phyloP scores from a whole-genome alignment of 176 grass and related monocot species.

The Canna indica region DNA sequence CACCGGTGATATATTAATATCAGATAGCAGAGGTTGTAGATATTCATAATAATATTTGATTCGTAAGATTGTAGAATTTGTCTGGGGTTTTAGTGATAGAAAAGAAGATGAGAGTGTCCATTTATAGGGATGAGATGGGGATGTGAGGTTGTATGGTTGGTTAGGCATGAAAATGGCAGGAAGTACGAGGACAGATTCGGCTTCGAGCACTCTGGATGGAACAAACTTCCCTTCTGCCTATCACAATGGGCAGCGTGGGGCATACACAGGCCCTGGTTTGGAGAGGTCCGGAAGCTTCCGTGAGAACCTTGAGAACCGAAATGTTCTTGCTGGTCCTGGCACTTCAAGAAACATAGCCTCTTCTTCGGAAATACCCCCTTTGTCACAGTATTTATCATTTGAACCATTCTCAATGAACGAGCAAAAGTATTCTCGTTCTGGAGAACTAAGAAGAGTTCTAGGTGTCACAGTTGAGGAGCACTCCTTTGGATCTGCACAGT shows the following conservation, averaged over 20 bases:
- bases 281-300: conserved; percentile 35
- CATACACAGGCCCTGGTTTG: conserved; percentile 6
- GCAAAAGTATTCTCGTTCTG: conserved; percentile 41
- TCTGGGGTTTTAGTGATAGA: neutral
- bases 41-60: no score
- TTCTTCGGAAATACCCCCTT: conserved; percentile 24
- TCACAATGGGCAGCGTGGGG: conserved; percentile 24
- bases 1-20: no score
- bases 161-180: conserved; percentile 30
- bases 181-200: conserved; percentile 11
- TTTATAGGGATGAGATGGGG: neutral
- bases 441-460: conserved; percentile 48
- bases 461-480: conserved; percentile 42
- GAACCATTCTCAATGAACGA: conserved; percentile 36
- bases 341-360: conserved; percentile 31
- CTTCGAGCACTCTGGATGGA: conserved; percentile 21
- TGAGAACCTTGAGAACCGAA: conserved; percentile 21
- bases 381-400: conserved; percentile 46
- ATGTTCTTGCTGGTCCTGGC: conserved; percentile 10
- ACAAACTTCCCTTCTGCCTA: conserved; percentile 7
- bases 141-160: conserved; percentile 1
- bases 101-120: neutral
- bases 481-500: conserved; percentile 28
- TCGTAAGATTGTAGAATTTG: neutral
- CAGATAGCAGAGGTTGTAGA: no score